Evolutionary conservation across 2,329 filamentous ascomycete genomes (phyloP).

Genomic region (Dryadomyces sulphureus): DNA sequence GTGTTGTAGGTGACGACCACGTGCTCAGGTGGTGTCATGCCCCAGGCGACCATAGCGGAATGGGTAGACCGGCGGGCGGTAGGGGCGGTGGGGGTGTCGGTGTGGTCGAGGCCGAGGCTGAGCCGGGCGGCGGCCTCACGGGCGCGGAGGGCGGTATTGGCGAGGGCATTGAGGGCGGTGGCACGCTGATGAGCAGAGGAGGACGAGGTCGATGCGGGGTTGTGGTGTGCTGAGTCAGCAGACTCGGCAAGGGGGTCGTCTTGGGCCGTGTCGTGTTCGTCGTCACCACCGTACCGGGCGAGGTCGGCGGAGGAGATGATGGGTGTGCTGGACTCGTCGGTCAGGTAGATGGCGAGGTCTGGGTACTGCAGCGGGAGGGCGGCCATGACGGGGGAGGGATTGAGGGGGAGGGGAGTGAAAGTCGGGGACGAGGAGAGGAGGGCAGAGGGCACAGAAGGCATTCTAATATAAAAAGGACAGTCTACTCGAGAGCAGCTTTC

Average conservation of each 20-base stretch:
- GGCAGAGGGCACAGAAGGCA: no score
- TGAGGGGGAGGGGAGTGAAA: background rate
- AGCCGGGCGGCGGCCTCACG: constrained; percentile 38
- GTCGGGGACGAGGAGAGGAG: background rate
- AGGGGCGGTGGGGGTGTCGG: constrained; percentile 1
- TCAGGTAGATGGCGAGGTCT: constrained; percentile 38
- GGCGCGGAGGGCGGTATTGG: constrained; percentile 35
- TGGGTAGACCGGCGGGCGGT: background rate
- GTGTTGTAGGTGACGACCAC: constrained; percentile 42
- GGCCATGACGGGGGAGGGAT: constrained; percentile 17
- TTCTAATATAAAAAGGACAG: background rate
- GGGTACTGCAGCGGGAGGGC: constrained; percentile 34
- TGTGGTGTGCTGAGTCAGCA: background rate
- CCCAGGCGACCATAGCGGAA: constrained; percentile 14
- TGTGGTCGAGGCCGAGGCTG: constrained; percentile 32
- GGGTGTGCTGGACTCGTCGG: constrained; percentile 40
- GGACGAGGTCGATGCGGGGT: no score
- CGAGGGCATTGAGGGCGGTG: constrained; percentile 35
- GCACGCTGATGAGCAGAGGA: constrained; percentile 14
- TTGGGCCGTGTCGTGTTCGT: background rate
- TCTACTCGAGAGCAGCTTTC: background rate
- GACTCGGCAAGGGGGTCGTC: background rate
- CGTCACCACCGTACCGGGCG: background rate
- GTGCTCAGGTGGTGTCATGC: constrained; percentile 35
- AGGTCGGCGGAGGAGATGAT: constrained; percentile 33